Evolutionary conservation across 306 rosid species (phyloP).

Genomic region (Trichosanthes cucumerina): DNA sequence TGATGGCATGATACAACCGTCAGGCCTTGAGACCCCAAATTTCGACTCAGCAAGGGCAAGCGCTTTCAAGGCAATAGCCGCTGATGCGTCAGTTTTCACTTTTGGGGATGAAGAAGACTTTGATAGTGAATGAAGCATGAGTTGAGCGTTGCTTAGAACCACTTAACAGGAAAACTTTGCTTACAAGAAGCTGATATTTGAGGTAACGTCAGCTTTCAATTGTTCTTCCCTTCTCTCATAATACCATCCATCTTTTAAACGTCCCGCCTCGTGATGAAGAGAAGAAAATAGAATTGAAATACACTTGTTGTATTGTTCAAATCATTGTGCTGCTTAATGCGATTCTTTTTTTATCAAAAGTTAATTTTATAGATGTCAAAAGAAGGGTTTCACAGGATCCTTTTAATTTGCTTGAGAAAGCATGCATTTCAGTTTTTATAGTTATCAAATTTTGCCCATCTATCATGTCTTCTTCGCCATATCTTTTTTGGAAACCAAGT

Average conservation of each 20-base stretch:
- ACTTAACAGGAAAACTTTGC: neutral
- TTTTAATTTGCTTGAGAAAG: too few species aligned
- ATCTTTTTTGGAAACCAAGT: neutral
- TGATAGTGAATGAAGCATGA: slow-evolving; percentile 54
- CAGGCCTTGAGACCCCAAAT: slow-evolving; percentile 19
- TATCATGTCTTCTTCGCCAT: neutral
- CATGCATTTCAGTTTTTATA: too few species aligned
- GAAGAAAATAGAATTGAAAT: neutral
- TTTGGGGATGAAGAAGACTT: slow-evolving; percentile 88
- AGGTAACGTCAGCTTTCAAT: neutral
- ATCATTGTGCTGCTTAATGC: neutral
- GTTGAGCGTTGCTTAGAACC: neutral
- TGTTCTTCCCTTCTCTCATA: neutral
- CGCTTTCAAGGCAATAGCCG: slow-evolving; percentile 83
- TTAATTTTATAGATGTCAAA: too few species aligned
- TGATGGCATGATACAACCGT: slow-evolving; percentile 19
- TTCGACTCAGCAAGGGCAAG: slow-evolving; percentile 30
- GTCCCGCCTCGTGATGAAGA: neutral
- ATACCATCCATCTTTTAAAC: neutral
- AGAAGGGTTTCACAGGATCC: too few species aligned
- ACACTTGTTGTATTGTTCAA: neutral
- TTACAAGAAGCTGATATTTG: neutral
- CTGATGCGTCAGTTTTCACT: slow-evolving; percentile 89
- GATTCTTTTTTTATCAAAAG: neutral
- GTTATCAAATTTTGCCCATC: too few species aligned